Conservation (phyloP, 352 stramenopile genomes). For the Pythium phragmitis region DNA sequence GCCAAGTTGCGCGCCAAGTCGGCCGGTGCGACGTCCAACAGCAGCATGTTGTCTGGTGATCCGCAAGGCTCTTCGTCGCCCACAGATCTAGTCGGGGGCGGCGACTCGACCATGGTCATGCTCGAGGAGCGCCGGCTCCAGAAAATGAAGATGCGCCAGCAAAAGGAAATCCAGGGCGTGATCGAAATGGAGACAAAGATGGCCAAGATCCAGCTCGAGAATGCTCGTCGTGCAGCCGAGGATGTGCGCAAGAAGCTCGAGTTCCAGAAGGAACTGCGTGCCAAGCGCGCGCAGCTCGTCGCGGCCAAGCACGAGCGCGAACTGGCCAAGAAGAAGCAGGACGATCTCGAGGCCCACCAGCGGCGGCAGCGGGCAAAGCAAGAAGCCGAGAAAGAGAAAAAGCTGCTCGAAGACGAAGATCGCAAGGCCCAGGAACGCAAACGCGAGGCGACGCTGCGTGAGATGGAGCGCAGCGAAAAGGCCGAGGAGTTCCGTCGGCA, state of each 20-base stretch:
- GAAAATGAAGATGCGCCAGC: constrained; percentile 67
- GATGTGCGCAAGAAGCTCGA: constrained; percentile 60
- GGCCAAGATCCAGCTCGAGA: constrained; percentile 64
- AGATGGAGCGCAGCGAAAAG: constrained; percentile 59
- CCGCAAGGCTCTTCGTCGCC: constrained; percentile 27
- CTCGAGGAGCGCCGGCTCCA: constrained; percentile 61
- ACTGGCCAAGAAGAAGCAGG: constrained; percentile 58
- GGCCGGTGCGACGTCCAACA: constrained; percentile 3
- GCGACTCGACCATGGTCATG: constrained; percentile 56
- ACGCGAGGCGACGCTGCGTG: constrained; percentile 43
- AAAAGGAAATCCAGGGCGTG: constrained; percentile 70
- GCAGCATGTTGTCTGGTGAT: background rate
- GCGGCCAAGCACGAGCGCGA: constrained; percentile 62
- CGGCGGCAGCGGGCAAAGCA: constrained; percentile 44
- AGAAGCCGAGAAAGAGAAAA: constrained; percentile 49
- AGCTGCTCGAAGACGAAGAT: constrained; percentile 43
- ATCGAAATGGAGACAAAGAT: constrained; percentile 80
- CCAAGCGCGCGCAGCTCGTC: constrained; percentile 44
- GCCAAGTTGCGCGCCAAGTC: constrained; percentile 10
- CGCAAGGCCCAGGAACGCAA: constrained; percentile 37
- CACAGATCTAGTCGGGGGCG: constrained; percentile 11
- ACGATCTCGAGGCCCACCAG: constrained; percentile 52
- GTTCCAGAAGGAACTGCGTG: constrained; percentile 50
- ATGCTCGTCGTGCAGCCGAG: constrained; percentile 45
- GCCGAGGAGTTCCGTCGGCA: constrained; percentile 68